These are phyloP conservation scores for Skeletonema grethae DNA, from an alignment of 108 stramenopile species.

Conservation along the genomic window DNA sequence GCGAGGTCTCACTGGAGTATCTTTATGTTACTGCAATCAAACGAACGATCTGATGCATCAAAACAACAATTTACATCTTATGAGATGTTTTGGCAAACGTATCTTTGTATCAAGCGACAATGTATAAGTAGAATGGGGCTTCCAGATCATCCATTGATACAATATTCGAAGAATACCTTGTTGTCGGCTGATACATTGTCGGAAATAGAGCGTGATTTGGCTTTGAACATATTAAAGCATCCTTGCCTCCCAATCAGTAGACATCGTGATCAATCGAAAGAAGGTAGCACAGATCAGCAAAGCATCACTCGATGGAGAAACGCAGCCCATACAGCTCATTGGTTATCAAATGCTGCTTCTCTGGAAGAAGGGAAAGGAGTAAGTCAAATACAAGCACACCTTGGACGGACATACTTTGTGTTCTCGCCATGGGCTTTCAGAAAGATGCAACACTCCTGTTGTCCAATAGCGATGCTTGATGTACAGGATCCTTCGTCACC, in stretches of 20 bases:
- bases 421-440: constrained; percentile 24
- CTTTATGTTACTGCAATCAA: neutral
- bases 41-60: neutral
- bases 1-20: constrained; percentile 32
- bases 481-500: constrained; percentile 8
- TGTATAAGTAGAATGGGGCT: constrained; percentile 28
- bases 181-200: constrained; percentile 21
- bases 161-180: constrained; percentile 39
- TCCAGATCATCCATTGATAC: constrained; percentile 28
- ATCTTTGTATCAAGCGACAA: constrained; percentile 34
- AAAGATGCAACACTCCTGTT: constrained; percentile 35
- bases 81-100: constrained; percentile 15
- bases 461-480: constrained; percentile 28
- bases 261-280: neutral
- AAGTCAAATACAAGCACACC: constrained; percentile 20
- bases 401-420: constrained; percentile 34
- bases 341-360: constrained; percentile 16
- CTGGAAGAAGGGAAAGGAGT: constrained; percentile 9
- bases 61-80: constrained; percentile 19
- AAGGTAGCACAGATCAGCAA: neutral
- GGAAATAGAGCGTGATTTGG: constrained; percentile 22
- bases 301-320: constrained; percentile 40
- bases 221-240: constrained; percentile 24
- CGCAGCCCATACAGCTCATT: constrained; percentile 33
- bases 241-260: neutral